Conservation (phyloP, 1,284 basidiomycete species). For the Schizophyllum commune region DNA sequence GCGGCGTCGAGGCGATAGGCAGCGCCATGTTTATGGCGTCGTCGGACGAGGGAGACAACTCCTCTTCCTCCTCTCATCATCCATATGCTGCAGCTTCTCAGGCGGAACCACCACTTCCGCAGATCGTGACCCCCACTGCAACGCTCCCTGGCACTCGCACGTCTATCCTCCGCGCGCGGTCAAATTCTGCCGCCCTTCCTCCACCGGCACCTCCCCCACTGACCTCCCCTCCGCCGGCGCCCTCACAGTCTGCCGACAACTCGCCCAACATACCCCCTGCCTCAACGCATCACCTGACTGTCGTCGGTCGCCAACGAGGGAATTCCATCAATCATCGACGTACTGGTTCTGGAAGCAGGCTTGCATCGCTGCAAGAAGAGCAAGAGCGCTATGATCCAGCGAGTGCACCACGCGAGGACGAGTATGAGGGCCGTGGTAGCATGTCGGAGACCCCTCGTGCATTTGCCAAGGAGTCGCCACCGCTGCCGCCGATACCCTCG, state of each 20-base stretch:
- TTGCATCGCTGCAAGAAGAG: constrained; percentile 55
- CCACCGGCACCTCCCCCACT: constrained; percentile 60
- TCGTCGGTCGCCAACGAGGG: constrained; percentile 31
- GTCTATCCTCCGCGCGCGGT: constrained; percentile 35
- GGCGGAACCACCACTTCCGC: constrained; percentile 22
- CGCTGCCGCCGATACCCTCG: constrained; percentile 58
- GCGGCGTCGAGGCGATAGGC: constrained; percentile 13
- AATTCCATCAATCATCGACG: constrained; percentile 44
- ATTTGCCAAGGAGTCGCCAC: constrained; percentile 43
- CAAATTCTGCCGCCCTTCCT: constrained; percentile 47
- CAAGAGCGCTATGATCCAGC: constrained; percentile 29
- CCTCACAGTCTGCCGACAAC: constrained; percentile 16
- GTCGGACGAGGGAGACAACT: constrained; percentile 20
- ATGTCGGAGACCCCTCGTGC: not conserved
- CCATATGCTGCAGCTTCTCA: constrained; percentile 34
- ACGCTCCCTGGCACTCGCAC: constrained; percentile 21
- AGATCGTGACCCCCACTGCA: constrained; percentile 18
- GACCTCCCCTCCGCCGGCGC: constrained; percentile 55
- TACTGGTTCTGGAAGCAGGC: constrained; percentile 46
- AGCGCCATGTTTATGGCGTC: constrained; percentile 17
- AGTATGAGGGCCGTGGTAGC: not conserved
- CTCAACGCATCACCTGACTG: not conserved
- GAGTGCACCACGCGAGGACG: not conserved
- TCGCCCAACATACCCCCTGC: not conserved
- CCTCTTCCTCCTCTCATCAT: constrained; percentile 23